Evolutionary conservation across 257 asterid species (phyloP).

Genomic region (Solanum paucissectum): DNA sequence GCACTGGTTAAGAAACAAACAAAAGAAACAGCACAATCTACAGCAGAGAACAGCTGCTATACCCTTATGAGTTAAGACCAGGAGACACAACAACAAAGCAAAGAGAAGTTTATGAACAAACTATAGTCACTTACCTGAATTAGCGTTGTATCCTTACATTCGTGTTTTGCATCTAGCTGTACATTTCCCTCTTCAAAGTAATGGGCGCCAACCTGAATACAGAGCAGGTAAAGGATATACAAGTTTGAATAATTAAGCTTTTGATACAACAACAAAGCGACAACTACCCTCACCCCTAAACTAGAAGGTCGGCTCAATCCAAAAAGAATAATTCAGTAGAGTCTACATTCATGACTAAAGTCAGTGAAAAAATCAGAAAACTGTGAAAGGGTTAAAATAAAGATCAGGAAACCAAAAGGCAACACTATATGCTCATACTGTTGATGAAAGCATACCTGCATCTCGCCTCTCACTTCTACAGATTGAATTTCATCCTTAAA

Average conservation of each 20-base stretch:
- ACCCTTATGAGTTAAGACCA: not conserved
- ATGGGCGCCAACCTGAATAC: slow-evolving; percentile 83
- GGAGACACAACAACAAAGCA: not conserved
- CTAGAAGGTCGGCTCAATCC: not conserved
- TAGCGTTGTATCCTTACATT: slow-evolving; percentile 72
- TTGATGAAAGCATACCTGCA: slow-evolving; percentile 47
- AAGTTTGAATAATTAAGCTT: not conserved
- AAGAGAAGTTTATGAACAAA: not conserved
- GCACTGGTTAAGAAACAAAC: not conserved
- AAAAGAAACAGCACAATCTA: not conserved
- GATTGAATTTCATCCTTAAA: slow-evolving; percentile 70
- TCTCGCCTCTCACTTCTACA: slow-evolving; percentile 71
- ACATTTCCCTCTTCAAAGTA: slow-evolving; percentile 99
- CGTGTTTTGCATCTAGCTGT: slow-evolving; percentile 82
- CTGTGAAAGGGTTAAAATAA: not conserved
- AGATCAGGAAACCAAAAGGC: not conserved
- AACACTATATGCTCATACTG: not conserved
- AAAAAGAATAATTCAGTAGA: not conserved
- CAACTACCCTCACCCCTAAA: not conserved
- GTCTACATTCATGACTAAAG: not conserved
- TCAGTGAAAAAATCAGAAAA: not conserved
- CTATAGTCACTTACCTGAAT: slow-evolving; percentile 52
- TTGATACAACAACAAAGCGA: not conserved
- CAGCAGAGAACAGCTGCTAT: not conserved
- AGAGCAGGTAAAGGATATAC: slow-evolving; percentile 1